These are phyloP conservation scores for Pythium insidiosum DNA, from an alignment of 352 stramenopile genomes.

Conservation along the genomic window DNA sequence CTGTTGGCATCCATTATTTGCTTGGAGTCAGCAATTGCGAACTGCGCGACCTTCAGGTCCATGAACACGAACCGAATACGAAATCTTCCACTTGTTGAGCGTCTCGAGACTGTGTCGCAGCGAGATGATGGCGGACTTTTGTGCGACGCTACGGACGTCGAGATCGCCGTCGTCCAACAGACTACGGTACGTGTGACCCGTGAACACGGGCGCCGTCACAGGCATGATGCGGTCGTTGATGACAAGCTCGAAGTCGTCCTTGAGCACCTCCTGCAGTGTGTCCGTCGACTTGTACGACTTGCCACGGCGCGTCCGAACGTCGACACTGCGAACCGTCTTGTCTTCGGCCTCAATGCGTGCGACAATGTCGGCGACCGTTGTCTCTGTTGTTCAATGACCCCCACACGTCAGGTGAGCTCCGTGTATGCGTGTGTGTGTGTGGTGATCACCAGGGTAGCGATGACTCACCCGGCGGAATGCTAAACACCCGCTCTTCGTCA, in stretches of 20 bases:
- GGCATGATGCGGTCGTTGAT: slow-evolving; percentile 74
- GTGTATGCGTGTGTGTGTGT: background rate
- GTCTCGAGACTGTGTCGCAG: slow-evolving; percentile 61
- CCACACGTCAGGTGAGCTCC: background rate
- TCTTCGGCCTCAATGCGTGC: slow-evolving; percentile 74
- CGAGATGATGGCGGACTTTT: slow-evolving; percentile 76
- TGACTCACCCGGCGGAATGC: slow-evolving; percentile 41
- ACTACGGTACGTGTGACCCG: slow-evolving; percentile 60
- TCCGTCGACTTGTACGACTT: slow-evolving; percentile 50
- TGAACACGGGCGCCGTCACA: slow-evolving; percentile 64
- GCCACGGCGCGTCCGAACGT: slow-evolving; percentile 50
- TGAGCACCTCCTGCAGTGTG: slow-evolving; percentile 58
- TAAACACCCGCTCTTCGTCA: slow-evolving; percentile 76
- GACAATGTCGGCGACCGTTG: slow-evolving; percentile 63
- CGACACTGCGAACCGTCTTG: slow-evolving; percentile 57
- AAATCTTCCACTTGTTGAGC: slow-evolving; percentile 78
- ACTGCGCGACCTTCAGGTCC: too few species aligned
- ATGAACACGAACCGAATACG: slow-evolving; percentile 26
- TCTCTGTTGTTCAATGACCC: slow-evolving; percentile 27
- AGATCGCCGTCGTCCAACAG: slow-evolving; percentile 66
- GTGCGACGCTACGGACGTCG: slow-evolving; percentile 66
- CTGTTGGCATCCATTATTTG: slow-evolving; percentile 9
- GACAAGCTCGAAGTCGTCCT: slow-evolving; percentile 75
- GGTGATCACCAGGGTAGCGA: background rate
- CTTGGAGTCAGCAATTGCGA: background rate